phyloP scores from a whole-genome alignment of 495 filamentous ascomycete genomes.

The Trypethelium eluteriae region DNA sequence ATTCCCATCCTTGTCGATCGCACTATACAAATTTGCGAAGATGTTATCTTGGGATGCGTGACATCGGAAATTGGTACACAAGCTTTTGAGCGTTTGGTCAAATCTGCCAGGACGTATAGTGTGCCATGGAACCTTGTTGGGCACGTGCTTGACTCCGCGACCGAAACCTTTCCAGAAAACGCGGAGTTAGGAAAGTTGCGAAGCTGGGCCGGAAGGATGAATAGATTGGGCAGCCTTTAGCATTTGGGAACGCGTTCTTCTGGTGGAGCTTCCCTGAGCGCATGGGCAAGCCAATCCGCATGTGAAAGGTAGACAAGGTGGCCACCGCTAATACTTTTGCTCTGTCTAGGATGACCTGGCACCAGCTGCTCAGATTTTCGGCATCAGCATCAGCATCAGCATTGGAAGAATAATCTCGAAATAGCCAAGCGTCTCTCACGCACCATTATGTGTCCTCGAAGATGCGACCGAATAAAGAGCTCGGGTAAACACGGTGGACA shows the following conservation, averaged over 20 bases:
- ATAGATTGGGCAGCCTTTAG: neutral
- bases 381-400: too few relatives aligned
- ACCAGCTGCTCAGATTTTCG: too few relatives aligned
- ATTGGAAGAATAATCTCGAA: too few relatives aligned
- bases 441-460: too few relatives aligned
- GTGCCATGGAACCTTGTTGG: conserved; percentile 7
- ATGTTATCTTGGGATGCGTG: neutral
- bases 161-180: neutral
- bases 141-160: neutral
- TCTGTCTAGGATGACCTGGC: too few relatives aligned
- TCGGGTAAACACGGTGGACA: neutral
- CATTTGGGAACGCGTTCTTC: neutral
- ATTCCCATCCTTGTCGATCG: conserved; percentile 8
- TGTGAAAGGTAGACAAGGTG: neutral
- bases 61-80: neutral
- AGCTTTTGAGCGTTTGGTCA: conserved; percentile 5
- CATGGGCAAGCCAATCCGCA: neutral
- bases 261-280: neutral
- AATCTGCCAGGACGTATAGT: conserved; percentile 1
- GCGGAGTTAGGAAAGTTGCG: neutral
- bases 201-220: neutral
- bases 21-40: neutral
- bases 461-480: too few relatives aligned
- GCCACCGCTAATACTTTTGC: too few relatives aligned
- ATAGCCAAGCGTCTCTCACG: too few relatives aligned